Evolutionary conservation across 305 asterid genomes (phyloP).

Genomic region (Withania somnifera): DNA sequence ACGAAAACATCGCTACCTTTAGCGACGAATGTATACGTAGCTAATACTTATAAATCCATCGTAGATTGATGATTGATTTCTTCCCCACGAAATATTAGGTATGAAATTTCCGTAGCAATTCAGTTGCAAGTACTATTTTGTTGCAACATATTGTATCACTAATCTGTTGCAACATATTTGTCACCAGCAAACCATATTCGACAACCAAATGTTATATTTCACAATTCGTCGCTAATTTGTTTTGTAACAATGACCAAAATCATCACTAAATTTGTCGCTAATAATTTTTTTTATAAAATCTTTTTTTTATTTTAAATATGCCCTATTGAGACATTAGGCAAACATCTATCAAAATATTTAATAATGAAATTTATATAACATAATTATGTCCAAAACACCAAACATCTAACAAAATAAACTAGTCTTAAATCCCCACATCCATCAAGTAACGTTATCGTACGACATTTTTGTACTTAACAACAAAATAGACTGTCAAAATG

Average conservation of each 20-base stretch:
- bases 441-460: not conserved
- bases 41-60: too few species aligned
- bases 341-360: not conserved
- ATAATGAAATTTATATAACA: not conserved
- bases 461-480: too few species aligned
- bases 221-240: not conserved
- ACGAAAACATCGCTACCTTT: too few species aligned
- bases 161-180: not conserved
- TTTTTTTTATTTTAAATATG: not conserved
- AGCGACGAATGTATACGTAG: too few species aligned
- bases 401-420: not conserved
- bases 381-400: not conserved
- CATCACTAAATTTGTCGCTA: not conserved
- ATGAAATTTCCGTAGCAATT: too few species aligned
- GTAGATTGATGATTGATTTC: too few species aligned
- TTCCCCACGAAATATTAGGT: too few species aligned
- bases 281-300: not conserved
- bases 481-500: too few species aligned
- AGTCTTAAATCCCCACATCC: not conserved
- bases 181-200: too few species aligned
- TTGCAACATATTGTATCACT: not conserved
- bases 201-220: too few species aligned
- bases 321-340: not conserved
- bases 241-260: too few species aligned
- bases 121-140: too few species aligned